Conservation (phyloP, 768 basidiomycete species). For the Hortiboletus flavorubellus region DNA sequence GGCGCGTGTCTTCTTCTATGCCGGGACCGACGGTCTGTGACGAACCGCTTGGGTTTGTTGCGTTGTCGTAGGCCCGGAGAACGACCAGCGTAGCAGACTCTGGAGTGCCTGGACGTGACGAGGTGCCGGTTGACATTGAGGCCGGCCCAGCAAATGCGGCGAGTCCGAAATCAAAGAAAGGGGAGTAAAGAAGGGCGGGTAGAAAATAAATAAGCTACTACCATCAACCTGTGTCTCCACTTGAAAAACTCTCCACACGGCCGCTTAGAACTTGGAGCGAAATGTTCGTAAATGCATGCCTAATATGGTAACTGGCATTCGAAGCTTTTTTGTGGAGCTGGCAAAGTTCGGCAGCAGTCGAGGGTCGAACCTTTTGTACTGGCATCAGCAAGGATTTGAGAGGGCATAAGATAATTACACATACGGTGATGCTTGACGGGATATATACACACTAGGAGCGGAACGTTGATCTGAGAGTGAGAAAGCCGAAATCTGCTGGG, state of each 20-base stretch:
- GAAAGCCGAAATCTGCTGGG: background rate
- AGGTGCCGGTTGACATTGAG: slow-evolving; percentile 11
- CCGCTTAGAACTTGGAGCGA: slow-evolving; percentile 18
- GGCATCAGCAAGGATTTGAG: background rate
- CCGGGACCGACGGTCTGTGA: slow-evolving; percentile 1
- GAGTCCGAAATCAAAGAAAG: slow-evolving; percentile 6
- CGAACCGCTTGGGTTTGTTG: background rate
- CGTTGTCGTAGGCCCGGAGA: slow-evolving; percentile 22
- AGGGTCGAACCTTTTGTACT: background rate
- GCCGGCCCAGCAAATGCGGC: background rate
- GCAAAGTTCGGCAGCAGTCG: background rate
- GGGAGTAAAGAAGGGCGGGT: slow-evolving; percentile 10
- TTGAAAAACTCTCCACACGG: background rate
- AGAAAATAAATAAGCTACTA: slow-evolving; percentile 15
- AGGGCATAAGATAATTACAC: background rate
- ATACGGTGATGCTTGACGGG: background rate
- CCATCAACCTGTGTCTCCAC: background rate
- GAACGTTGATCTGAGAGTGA: background rate
- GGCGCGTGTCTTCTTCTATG: slow-evolving; percentile 3
- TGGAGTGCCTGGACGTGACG: slow-evolving; percentile 16
- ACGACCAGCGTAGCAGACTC: slow-evolving; percentile 32
- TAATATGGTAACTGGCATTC: slow-evolving; percentile 16
- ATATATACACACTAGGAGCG: background rate
- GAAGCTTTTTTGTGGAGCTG: background rate
- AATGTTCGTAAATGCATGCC: slow-evolving; percentile 33